Percentiles rank a stretch among this genome's conserved stretches.
These are phyloP conservation scores for Pseudozyma flocculosa DNA, from an alignment of 1,284 basidiomycete species.

Conservation along the genomic window DNA sequence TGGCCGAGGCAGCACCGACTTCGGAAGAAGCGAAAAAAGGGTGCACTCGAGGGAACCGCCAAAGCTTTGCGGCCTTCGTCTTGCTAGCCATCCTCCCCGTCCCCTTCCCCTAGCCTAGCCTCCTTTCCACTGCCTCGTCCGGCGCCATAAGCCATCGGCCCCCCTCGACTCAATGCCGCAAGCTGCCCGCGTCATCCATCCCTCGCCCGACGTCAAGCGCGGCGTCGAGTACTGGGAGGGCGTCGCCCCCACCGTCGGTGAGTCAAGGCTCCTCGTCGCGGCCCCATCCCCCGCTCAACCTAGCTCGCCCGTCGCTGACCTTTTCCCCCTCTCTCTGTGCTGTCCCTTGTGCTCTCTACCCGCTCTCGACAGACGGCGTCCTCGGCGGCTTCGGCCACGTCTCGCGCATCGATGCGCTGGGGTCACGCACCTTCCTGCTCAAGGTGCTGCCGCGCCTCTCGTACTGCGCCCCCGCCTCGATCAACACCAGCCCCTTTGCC, in stretches of 20 bases:
- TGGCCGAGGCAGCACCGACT: too few relatives aligned
- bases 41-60: too few relatives aligned
- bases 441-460: slow-evolving; percentile 46
- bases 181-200: slow-evolving; percentile 30
- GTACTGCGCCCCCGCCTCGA: slow-evolving; percentile 42
- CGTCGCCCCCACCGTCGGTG: slow-evolving; percentile 48
- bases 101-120: too few relatives aligned
- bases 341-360: neutral
- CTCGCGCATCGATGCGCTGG: slow-evolving; percentile 53
- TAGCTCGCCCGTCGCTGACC: too few relatives aligned
- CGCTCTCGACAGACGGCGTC: slow-evolving; percentile 34
- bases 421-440: slow-evolving; percentile 53
- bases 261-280: neutral
- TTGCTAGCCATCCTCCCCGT: too few relatives aligned
- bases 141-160: too few relatives aligned
- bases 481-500: slow-evolving; percentile 25
- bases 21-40: too few relatives aligned
- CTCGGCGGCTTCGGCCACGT: slow-evolving; percentile 54
- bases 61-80: too few relatives aligned
- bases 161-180: too few relatives aligned
- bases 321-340: neutral
- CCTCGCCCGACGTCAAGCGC: slow-evolving; percentile 49
- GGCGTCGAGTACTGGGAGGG: slow-evolving; percentile 56
- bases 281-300: too few relatives aligned
- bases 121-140: too few relatives aligned